Conservation (phyloP, 352 stramenopile species). For the Blastocystis sp. region DNA sequence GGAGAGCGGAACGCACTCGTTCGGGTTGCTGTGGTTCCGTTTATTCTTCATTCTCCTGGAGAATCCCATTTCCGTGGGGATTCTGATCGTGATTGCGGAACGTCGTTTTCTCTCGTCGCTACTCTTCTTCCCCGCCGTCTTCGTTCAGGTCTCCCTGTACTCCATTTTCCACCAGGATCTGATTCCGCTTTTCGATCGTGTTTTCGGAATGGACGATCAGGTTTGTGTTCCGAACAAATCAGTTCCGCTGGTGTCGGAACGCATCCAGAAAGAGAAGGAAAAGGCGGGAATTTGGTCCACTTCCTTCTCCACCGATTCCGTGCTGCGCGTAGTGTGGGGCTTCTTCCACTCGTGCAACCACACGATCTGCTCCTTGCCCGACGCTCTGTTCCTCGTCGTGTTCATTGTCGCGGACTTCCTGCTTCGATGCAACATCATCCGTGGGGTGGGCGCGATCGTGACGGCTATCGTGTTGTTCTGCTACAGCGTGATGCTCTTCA, state of each 20-base stretch:
- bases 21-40: neutral
- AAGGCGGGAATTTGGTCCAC: conserved; percentile 1
- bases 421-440: neutral
- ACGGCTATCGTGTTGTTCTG: neutral
- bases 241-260: neutral
- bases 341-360: neutral
- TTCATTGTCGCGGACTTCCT: neutral
- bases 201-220: neutral
- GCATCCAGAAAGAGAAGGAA: neutral
- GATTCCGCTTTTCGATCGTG: neutral
- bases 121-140: neutral
- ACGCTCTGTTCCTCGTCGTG: neutral
- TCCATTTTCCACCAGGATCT: neutral
- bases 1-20: neutral
- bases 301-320: conserved; percentile 10
- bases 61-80: conserved; percentile 19
- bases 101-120: neutral
- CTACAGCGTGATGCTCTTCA: neutral
- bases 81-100: neutral
- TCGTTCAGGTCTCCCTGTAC: conserved; percentile 6
- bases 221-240: neutral
- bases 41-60: neutral
- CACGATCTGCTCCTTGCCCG: neutral
- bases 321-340: neutral
- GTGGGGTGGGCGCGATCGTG: neutral